These are phyloP conservation scores for Penicillium sumatraense DNA, from an alignment of 2,329 filamentous ascomycete species.

Conservation along the genomic window DNA sequence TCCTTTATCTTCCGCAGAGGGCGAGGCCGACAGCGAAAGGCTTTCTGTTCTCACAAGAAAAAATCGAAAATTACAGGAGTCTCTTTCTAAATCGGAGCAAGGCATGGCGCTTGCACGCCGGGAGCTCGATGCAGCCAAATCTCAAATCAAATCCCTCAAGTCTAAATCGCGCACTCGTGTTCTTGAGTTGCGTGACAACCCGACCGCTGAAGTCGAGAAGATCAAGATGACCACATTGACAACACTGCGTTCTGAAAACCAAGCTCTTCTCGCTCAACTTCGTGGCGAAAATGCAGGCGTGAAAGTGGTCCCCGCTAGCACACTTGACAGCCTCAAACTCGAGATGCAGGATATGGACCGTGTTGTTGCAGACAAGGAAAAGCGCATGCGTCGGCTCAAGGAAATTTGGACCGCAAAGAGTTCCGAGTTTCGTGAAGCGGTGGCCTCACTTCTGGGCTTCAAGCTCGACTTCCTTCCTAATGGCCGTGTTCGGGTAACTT, in stretches of 20 bases:
- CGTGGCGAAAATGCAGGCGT: conserved; percentile 52
- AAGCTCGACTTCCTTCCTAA: conserved; percentile 97
- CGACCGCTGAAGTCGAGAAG: conserved; percentile 81
- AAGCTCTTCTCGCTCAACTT: conserved; percentile 77
- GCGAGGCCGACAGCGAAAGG: conserved; percentile 66
- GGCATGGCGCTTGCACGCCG: conserved; percentile 72
- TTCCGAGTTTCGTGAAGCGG: conserved; percentile 92
- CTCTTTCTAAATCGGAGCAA: conserved; percentile 71
- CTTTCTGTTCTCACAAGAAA: conserved; percentile 85
- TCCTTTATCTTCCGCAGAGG: conserved; percentile 60
- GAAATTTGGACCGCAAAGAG: conserved; percentile 92
- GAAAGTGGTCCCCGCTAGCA: conserved; percentile 74
- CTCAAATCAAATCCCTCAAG: conserved; percentile 71
- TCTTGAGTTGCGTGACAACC: conserved; percentile 87
- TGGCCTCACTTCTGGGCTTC: conserved; percentile 90
- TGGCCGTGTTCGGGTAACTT: conserved; percentile 90
- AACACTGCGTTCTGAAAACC: conserved; percentile 81
- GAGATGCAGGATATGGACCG: conserved; percentile 75
- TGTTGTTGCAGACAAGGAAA: conserved; percentile 71
- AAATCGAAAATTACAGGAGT: conserved; percentile 81
- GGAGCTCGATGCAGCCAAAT: conserved; percentile 72
- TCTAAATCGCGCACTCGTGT: conserved; percentile 77
- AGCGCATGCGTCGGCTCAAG: conserved; percentile 82
- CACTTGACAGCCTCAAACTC: conserved; percentile 74
- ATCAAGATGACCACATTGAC: conserved; percentile 81